Percentiles rank a stretch among this genome's conserved stretches.
Evolutionary conservation across 352 stramenopile species (phyloP).

Genomic region (Pythium brassicae): DNA sequence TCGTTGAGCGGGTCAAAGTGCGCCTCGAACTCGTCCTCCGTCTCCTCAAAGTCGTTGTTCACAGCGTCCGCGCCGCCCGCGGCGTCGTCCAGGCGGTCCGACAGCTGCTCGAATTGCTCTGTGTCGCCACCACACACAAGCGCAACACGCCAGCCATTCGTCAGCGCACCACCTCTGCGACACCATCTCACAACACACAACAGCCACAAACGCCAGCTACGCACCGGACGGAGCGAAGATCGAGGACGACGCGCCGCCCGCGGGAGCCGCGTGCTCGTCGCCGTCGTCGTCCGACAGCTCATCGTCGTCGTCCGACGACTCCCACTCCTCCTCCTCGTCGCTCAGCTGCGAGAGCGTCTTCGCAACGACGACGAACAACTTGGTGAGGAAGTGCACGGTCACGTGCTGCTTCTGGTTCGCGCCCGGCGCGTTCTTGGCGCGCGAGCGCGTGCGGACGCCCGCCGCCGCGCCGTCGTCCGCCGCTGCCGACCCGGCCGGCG

Average conservation of each 20-base stretch:
- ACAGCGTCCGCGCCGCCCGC: conserved; percentile 23
- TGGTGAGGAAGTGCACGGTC: conserved; percentile 76
- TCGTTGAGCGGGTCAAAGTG: conserved; percentile 81
- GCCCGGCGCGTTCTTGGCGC: conserved; percentile 31
- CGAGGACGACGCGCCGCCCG: conserved; percentile 11
- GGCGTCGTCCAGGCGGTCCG: conserved; percentile 48
- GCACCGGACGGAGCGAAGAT: conserved; percentile 74
- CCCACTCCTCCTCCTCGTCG: conserved; percentile 76
- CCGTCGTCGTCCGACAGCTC: conserved; percentile 66
- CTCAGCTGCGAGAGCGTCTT: conserved; percentile 68
- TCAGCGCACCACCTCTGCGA: not conserved
- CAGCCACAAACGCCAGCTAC: not conserved
- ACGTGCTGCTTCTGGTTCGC: conserved; percentile 29
- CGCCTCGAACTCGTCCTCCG: conserved; percentile 75
- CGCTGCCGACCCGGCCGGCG: conserved; percentile 2
- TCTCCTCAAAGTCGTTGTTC: conserved; percentile 40
- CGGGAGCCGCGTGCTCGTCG: conserved; percentile 17
- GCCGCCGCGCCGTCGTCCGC: not conserved
- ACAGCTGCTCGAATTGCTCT: conserved; percentile 72
- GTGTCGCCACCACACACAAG: not conserved
- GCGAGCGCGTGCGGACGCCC: conserved; percentile 55
- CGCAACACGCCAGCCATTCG: not conserved
- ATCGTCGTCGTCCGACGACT: conserved; percentile 59
- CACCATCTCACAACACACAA: not conserved
- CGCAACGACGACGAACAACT: conserved; percentile 65